Evolutionary conservation across 108 stramenopile genomes (phyloP), one percentile per base, ranked within the genome.

Genomic region (Conticribra guillardii): DNA sequence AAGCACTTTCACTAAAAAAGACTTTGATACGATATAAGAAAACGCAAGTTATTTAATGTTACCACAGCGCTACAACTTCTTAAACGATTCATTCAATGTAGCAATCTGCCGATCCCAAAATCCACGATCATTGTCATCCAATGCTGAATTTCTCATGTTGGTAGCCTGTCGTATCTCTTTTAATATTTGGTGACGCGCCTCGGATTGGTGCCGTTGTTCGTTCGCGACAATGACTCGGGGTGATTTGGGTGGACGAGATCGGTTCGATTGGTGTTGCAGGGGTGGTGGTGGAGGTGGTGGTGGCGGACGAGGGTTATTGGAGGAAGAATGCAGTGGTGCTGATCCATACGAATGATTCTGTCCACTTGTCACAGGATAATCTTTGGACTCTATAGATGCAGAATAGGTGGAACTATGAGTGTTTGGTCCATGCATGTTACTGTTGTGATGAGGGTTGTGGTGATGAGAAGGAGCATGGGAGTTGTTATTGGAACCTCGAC

Each of bases 21-120:
- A 41, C 5, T 9, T 41, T 41, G 37, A 41, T 5, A 11, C 11
- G 37, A 9, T 41, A n/a, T n/a, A n/a, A n/a, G n/a, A n/a, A n/a
- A n/a, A n/a, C n/a, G n/a, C n/a, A 9, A 41, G 37, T 41, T 9
- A 11, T 9, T 41, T 41, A 41, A 41, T 41, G 37, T 9, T 5
- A 9, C 11, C 37, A 41, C n/a, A n/a, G n/a, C 37, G 37, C 37
- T 73, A 73, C 44, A 83, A 46, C 49, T 69, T 69, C 14, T 64
- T 54, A 64, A 83, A 76, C 5, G 54, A 63, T 41, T 59, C 67
- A 46, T 79, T 83, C 48, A 83, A 41, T 2, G 79, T 80, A 26
- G 57, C 78, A 69, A 83, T 76, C 58, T 83, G 82, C 15, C 68
- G 67, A 4, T 83, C 82, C 82, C 82, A 83, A 75, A 83, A 83